Evolutionary conservation across 306 rosid genomes (phyloP).

Genomic region (Casuarina equisetifolia): DNA sequence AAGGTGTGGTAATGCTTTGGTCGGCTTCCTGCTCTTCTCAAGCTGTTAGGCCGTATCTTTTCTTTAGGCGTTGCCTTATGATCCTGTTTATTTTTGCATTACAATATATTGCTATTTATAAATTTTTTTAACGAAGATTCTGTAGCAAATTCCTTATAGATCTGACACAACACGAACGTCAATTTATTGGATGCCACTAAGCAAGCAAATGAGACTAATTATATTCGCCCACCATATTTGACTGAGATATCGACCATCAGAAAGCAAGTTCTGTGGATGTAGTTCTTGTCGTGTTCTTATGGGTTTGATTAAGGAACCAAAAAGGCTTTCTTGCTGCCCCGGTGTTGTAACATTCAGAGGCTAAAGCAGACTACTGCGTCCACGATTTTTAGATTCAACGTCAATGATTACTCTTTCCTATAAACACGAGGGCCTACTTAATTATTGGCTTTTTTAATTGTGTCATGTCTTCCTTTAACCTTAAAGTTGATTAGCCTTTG

Average conservation of each 20-base stretch:
- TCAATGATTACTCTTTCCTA: neutral
- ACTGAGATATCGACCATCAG: neutral
- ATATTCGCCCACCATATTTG: slow-evolving; percentile 13
- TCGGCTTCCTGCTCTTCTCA: no score
- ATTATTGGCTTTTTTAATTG: slow-evolving; percentile 10
- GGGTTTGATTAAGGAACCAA: slow-evolving; percentile 7
- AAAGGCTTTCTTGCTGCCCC: slow-evolving; percentile 6
- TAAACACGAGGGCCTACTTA: slow-evolving; percentile 20
- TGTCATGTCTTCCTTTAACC: slow-evolving; percentile 26
- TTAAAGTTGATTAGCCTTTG: slow-evolving; percentile 22
- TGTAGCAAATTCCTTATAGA: no score
- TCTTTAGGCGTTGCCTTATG: no score
- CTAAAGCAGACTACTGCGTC: slow-evolving; percentile 8
- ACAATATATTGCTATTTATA: no score
- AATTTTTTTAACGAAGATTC: no score
- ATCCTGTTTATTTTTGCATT: no score
- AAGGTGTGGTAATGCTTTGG: no score
- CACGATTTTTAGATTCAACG: neutral
- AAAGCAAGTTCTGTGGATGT: slow-evolving; percentile 9
- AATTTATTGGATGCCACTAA: slow-evolving; percentile 2
- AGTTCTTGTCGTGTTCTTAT: neutral
- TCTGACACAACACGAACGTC: neutral
- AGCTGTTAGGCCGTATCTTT: no score
- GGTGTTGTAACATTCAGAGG: slow-evolving; percentile 16
- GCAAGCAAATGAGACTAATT: neutral